phyloP scores from a whole-genome alignment of 2,329 filamentous ascomycete genomes.

The Sarocladiaceae sp. region DNA sequence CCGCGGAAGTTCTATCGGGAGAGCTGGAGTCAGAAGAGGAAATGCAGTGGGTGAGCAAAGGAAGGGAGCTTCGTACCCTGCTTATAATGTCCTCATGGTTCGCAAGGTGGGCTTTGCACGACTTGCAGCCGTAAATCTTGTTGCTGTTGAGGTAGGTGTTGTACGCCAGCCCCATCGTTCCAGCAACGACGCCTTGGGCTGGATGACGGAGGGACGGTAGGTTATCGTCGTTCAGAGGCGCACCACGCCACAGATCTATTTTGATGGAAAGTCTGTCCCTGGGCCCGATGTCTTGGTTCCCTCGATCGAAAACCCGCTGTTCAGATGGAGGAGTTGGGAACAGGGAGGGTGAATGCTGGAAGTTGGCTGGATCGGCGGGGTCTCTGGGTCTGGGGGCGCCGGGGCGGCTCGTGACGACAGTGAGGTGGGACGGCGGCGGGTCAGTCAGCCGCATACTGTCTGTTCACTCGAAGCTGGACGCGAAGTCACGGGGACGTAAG shows the following conservation, averaged over 20 bases:
- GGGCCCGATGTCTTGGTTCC: no score
- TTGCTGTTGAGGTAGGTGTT: constrained; percentile 83
- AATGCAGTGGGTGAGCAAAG: not conserved
- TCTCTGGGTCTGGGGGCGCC: not conserved
- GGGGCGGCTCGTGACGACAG: constrained; percentile 5
- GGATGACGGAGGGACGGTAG: no score
- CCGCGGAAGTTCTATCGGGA: constrained; percentile 97
- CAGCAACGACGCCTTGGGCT: not conserved
- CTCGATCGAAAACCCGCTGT: no score
- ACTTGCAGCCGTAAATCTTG: constrained; percentile 89
- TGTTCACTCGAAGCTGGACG: no score
- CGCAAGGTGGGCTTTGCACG: constrained; percentile 90
- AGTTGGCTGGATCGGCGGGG: constrained; percentile 2
- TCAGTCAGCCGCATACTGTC: not conserved
- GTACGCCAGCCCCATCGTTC: constrained; percentile 76
- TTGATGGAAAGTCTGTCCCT: no score
- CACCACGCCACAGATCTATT: no score
- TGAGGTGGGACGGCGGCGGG: not conserved
- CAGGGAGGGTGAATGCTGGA: not conserved
- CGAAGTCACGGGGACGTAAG: no score
- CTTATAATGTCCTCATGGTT: constrained; percentile 97
- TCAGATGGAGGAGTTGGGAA: not conserved
- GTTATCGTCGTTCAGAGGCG: no score
- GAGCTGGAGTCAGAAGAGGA: not conserved
- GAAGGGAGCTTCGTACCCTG: constrained; percentile 53